These are phyloP conservation scores for Cymbidium sinense DNA, from an alignment of 106 monocot genomes.

Conservation along the genomic window DNA sequence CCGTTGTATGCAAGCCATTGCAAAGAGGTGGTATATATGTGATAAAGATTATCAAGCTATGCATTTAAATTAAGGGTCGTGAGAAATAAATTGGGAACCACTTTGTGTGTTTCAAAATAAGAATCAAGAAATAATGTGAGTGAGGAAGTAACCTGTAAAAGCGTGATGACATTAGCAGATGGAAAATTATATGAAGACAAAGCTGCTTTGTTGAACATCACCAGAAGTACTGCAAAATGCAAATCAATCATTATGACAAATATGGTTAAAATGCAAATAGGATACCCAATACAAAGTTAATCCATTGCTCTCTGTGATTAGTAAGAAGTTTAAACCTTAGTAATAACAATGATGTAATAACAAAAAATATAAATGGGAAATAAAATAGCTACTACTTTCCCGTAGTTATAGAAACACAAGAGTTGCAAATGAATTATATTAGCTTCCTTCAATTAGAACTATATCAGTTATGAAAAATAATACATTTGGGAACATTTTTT, in stretches of 20 bases:
- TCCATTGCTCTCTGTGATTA: background rate
- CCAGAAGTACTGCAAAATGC: constrained; percentile 66
- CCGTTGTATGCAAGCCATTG: background rate
- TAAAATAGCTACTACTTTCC: no score
- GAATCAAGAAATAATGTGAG: background rate
- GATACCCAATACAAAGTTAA: background rate
- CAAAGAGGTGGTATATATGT: background rate
- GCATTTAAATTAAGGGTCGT: background rate
- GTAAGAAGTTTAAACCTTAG: background rate
- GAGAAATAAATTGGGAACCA: background rate
- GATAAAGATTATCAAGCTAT: background rate
- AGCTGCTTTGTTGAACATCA: constrained; percentile 97
- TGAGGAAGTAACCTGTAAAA: constrained; percentile 60
- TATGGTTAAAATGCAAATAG: background rate
- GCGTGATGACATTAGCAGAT: constrained; percentile 89
- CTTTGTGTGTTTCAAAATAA: background rate
- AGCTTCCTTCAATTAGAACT: no score
- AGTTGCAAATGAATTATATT: no score
- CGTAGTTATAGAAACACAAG: no score
- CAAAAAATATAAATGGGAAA: background rate
- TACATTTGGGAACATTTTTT: no score
- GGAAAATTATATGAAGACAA: constrained; percentile 91
- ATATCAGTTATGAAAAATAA: no score
- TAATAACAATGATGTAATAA: background rate
- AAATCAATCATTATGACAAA: background rate